Percentiles rank a stretch among this genome's conserved stretches.
Conservation (phyloP, 495 filamentous ascomycete species). For the Mytilinidion resinicola region DNA sequence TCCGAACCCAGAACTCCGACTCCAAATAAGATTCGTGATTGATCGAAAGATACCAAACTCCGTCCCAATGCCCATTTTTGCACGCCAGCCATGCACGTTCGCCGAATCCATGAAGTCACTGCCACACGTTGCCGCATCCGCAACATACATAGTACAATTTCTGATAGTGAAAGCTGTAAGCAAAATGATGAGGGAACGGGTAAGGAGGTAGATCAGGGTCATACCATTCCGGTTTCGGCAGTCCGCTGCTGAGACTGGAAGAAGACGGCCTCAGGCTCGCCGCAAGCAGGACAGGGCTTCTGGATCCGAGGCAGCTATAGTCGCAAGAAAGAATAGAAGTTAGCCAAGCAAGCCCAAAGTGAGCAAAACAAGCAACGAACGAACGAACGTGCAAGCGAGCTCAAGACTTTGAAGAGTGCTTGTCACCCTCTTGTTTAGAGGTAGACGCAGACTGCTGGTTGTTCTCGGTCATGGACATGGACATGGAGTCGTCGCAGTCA, state of each 20-base stretch:
- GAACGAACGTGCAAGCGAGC: slow-evolving; percentile 23
- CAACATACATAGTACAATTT: slow-evolving; percentile 98
- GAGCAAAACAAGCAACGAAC: slow-evolving; percentile 23
- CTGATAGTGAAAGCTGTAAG: slow-evolving; percentile 40
- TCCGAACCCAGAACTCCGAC: slow-evolving; percentile 19
- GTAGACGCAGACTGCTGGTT: neutral
- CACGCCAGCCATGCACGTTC: neutral
- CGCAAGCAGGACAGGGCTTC: slow-evolving; percentile 75
- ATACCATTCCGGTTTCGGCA: slow-evolving; percentile 95
- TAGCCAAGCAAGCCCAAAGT: slow-evolving; percentile 27
- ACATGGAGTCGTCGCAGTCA: slow-evolving; percentile 27
- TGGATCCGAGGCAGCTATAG: slow-evolving; percentile 77
- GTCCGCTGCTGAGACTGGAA: slow-evolving; percentile 98
- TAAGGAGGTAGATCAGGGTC: slow-evolving; percentile 28
- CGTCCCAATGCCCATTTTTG: slow-evolving; percentile 11
- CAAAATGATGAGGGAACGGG: neutral
- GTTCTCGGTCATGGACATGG: neutral
- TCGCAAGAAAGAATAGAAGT: slow-evolving; percentile 16
- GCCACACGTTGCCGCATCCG: slow-evolving; percentile 81
- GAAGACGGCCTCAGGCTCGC: slow-evolving; percentile 83
- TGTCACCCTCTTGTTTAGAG: slow-evolving; percentile 13
- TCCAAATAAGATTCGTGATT: slow-evolving; percentile 10
- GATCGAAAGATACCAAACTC: slow-evolving; percentile 9
- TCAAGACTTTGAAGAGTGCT: slow-evolving; percentile 24
- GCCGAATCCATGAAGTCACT: slow-evolving; percentile 27